Percentiles rank a stretch among this genome's conserved stretches.
Evolutionary conservation across 179 eudicot genomes (phyloP).

Genomic region (Drosera spatulata): DNA sequence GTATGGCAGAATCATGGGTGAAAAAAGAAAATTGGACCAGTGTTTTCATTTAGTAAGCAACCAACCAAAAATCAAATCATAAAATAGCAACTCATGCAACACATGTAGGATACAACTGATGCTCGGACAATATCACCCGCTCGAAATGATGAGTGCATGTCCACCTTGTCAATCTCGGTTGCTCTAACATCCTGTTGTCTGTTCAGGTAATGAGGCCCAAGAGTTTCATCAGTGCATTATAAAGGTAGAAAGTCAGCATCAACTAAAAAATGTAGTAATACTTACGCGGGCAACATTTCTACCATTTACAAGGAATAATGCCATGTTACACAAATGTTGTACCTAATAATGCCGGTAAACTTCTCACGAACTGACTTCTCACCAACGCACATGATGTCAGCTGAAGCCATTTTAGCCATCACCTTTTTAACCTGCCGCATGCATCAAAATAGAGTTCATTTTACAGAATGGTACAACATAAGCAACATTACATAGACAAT

Average conservation of each 20-base stretch:
- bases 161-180: slow-evolving; percentile 96
- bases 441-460: slow-evolving; percentile 5
- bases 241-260: no score
- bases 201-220: slow-evolving; percentile 5
- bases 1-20: no score
- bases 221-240: no score
- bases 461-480: neutral
- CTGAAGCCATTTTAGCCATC: slow-evolving; percentile 79
- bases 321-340: neutral
- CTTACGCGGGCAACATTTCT: no score
- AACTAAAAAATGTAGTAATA: no score
- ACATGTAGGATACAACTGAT: slow-evolving; percentile 66
- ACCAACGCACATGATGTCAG: slow-evolving; percentile 91
- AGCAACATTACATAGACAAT: no score
- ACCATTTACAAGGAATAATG: neutral
- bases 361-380: slow-evolving; percentile 75
- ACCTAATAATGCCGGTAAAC: slow-evolving; percentile 90
- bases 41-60: no score
- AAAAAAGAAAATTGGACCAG: no score
- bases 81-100: neutral
- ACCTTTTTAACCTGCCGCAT: slow-evolving; percentile 76
- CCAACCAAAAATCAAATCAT: no score
- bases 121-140: slow-evolving; percentile 92
- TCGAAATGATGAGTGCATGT: slow-evolving; percentile 79
- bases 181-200: slow-evolving; percentile 99